A percentile compares a stretch with the other conserved stretches of the same genome.
These are phyloP conservation scores for Tulasnella sp. DNA, from an alignment of 768 basidiomycete genomes.

Conservation along the genomic window DNA sequence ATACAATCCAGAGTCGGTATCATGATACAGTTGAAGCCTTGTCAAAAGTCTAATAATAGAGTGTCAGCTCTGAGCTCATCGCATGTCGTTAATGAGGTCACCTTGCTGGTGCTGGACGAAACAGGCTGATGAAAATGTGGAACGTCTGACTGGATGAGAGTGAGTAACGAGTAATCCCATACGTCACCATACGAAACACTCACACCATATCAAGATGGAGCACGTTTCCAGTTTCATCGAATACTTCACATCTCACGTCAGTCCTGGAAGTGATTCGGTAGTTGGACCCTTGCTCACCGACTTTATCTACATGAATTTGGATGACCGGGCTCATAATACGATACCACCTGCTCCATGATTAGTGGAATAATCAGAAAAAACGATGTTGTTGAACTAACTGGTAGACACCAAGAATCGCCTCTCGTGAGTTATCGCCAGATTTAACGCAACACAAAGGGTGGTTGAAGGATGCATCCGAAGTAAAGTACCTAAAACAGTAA, in stretches of 20 bases:
- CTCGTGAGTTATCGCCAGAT: not conserved
- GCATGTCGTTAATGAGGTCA: not conserved
- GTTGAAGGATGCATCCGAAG: conserved; percentile 5
- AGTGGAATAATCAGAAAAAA: not conserved
- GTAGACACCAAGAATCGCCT: not conserved
- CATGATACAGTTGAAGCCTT: not conserved
- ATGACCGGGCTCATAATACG: conserved; percentile 6
- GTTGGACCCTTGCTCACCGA: not conserved
- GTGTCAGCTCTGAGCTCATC: too few species aligned
- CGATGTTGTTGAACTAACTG: not conserved
- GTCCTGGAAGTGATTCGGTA: too few species aligned
- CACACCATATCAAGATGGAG: conserved; percentile 3
- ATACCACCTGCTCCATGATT: conserved; percentile 5
- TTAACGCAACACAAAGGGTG: conserved; percentile 2
- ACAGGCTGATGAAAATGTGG: conserved; percentile 1
- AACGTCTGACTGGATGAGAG: not conserved
- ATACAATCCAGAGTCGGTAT: conserved; percentile 1
- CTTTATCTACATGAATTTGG: not conserved
- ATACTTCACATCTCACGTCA: too few species aligned
- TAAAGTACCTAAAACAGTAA: not conserved
- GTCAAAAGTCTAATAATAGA: not conserved
- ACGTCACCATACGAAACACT: not conserved
- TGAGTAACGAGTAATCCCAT: not conserved
- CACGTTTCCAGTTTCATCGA: not conserved
- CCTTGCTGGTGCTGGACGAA: conserved; percentile 6